Percentiles rank a stretch among this genome's conserved stretches.
These are phyloP conservation scores for Meyerozyma sp. DNA, from an alignment of 1,139 yeast genomes.

Conservation along the genomic window DNA sequence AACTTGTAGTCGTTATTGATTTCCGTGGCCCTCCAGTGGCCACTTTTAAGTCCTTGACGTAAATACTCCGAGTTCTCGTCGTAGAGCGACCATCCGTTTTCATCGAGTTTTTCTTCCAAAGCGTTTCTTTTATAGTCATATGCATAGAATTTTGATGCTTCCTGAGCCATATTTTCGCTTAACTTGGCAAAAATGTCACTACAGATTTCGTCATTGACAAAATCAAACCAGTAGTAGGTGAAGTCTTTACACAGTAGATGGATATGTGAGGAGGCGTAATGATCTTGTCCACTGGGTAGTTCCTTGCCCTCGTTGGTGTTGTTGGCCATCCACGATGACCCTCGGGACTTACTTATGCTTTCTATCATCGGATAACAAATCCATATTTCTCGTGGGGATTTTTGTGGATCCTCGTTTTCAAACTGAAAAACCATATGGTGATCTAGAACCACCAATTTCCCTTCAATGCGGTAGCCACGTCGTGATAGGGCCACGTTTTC, in stretches of 20 bases:
- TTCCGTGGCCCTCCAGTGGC: conserved; percentile 64
- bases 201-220: conserved; percentile 54
- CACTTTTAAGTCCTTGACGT: conserved; percentile 49
- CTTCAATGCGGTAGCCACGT: conserved; percentile 60
- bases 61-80: conserved; percentile 58
- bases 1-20: conserved; percentile 63
- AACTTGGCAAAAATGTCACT: conserved; percentile 69
- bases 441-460: conserved; percentile 73
- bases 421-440: conserved; percentile 78
- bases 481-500: conserved; percentile 65
- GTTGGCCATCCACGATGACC: conserved; percentile 35
- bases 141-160: conserved; percentile 36
- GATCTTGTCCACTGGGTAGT: conserved; percentile 14
- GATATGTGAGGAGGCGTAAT: conserved; percentile 49
- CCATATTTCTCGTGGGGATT: conserved; percentile 68
- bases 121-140: conserved; percentile 44
- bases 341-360: conserved; percentile 54
- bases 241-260: conserved; percentile 82
- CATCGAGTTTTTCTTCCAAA: conserved; percentile 57
- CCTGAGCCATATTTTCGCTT: conserved; percentile 50
- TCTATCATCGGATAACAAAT: conserved; percentile 86
- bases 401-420: conserved; percentile 12
- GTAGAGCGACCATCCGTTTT: conserved; percentile 71
- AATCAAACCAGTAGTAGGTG: conserved; percentile 77
- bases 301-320: conserved; percentile 3